Percentiles rank a stretch among this genome's conserved stretches.
Evolutionary conservation across 2,329 filamentous ascomycete genomes (phyloP).

Genomic region (Epichloe elymi): DNA sequence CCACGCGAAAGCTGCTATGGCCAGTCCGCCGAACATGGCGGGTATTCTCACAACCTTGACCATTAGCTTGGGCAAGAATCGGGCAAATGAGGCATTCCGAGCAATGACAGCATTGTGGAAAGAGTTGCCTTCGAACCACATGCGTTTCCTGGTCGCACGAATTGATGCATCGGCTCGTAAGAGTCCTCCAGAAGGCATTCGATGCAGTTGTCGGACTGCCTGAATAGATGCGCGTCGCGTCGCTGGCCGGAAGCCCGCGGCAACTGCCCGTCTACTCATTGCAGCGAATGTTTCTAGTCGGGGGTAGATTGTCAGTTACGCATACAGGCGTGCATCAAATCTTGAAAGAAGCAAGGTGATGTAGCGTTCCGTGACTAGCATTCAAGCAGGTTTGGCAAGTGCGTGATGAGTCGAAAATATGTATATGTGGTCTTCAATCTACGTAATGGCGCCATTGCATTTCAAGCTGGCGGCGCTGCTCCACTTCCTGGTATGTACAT

Average conservation of each 20-base stretch:
- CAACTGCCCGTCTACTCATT: constrained; percentile 36
- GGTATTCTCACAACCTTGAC: constrained; percentile 79
- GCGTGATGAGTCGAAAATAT: not conserved
- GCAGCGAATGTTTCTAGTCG: constrained; percentile 3
- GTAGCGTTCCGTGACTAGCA: not conserved
- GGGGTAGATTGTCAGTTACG: not conserved
- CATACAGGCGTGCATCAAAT: not conserved
- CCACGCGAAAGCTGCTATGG: constrained; percentile 79
- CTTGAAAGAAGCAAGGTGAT: not conserved
- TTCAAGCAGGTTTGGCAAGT: not conserved
- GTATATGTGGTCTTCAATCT: not conserved
- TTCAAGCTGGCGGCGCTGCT: not conserved
- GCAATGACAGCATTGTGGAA: constrained; percentile 67
- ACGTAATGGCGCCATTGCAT: too few relatives aligned
- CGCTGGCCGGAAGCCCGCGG: constrained; percentile 56
- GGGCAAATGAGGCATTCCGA: constrained; percentile 50
- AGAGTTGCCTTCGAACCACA: constrained; percentile 69
- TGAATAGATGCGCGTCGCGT: constrained; percentile 46
- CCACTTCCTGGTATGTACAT: not conserved
- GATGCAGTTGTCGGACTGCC: constrained; percentile 51
- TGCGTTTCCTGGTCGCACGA: constrained; percentile 46
- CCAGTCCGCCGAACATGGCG: constrained; percentile 80
- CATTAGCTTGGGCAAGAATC: constrained; percentile 72
- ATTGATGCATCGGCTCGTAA: constrained; percentile 51
- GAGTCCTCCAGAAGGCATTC: constrained; percentile 54